Evolutionary conservation across 306 rosid species (phyloP).

Genomic region (Fragaria nilgerrensis): DNA sequence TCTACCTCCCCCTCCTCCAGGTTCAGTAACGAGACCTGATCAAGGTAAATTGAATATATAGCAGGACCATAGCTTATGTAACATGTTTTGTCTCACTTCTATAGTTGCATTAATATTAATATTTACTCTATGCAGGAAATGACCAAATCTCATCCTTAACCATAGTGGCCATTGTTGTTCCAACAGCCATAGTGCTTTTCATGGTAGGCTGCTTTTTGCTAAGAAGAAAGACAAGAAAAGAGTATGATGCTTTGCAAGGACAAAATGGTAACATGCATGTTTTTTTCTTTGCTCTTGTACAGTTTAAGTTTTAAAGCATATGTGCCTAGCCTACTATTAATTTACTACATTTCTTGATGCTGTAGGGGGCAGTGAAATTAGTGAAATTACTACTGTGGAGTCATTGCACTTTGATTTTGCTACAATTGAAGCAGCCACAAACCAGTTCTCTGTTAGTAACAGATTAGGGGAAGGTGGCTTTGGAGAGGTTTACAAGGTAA

Average conservation of each 20-base stretch:
- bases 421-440: constrained; percentile 28
- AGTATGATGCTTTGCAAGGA: neutral
- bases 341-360: neutral
- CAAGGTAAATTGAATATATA: neutral
- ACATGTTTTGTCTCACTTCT: neutral
- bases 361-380: constrained; percentile 8
- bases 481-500: constrained; percentile 28
- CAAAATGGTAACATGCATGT: neutral
- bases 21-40: neutral
- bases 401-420: constrained; percentile 23
- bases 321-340: neutral
- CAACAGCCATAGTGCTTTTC: neutral
- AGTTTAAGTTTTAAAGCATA: neutral
- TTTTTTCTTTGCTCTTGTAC: neutral
- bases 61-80: neutral
- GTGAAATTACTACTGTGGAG: constrained; percentile 9
- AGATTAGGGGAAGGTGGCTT: constrained; percentile 34
- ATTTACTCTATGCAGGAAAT: neutral
- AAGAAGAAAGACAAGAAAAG: neutral
- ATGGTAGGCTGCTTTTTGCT: neutral
- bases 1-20: neutral
- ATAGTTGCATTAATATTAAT: neutral
- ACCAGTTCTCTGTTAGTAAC: constrained; percentile 19
- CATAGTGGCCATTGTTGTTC: constrained; percentile 2
- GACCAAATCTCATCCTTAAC: neutral